phyloP scores from a whole-genome alignment of 1,284 basidiomycete genomes.

The Sporisorium iseilematis-ciliati region DNA sequence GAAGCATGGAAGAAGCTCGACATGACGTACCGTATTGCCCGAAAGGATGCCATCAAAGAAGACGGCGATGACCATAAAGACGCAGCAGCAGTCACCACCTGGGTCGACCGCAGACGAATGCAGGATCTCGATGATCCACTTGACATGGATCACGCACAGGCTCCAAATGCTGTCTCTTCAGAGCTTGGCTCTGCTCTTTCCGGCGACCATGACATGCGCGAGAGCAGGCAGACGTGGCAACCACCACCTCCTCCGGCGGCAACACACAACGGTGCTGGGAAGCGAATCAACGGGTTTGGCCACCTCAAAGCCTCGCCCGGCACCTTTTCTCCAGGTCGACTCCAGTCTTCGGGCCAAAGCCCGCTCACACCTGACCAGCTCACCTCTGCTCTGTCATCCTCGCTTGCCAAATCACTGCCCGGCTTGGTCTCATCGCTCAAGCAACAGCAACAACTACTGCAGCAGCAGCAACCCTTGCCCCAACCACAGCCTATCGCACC shows the following conservation, averaged over 20 bases:
- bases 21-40: slow-evolving; percentile 80
- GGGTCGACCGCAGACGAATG: slow-evolving; percentile 44
- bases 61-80: slow-evolving; percentile 52
- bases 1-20: slow-evolving; percentile 82
- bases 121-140: slow-evolving; percentile 47
- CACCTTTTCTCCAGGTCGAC: slow-evolving; percentile 28
- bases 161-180: slow-evolving; percentile 54
- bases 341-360: slow-evolving; percentile 32
- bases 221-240: slow-evolving; percentile 35
- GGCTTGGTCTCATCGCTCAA: slow-evolving; percentile 48
- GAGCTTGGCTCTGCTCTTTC: slow-evolving; percentile 45
- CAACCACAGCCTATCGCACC: slow-evolving; percentile 20
- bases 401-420: slow-evolving; percentile 38
- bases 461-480: slow-evolving; percentile 24
- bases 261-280: slow-evolving; percentile 5
- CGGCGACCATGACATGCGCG: slow-evolving; percentile 31
- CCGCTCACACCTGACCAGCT: slow-evolving; percentile 38
- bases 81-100: slow-evolving; percentile 15
- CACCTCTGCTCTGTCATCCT: slow-evolving; percentile 36
- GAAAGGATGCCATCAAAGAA: slow-evolving; percentile 72
- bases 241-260: slow-evolving; percentile 34
- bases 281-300: slow-evolving; percentile 24
- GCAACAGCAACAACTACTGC: slow-evolving; percentile 29
- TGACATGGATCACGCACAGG: slow-evolving; percentile 52
- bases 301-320: slow-evolving; percentile 19